Conservation (phyloP, 1,284 basidiomycete genomes). For the Ganoderma leucocontextum region DNA sequence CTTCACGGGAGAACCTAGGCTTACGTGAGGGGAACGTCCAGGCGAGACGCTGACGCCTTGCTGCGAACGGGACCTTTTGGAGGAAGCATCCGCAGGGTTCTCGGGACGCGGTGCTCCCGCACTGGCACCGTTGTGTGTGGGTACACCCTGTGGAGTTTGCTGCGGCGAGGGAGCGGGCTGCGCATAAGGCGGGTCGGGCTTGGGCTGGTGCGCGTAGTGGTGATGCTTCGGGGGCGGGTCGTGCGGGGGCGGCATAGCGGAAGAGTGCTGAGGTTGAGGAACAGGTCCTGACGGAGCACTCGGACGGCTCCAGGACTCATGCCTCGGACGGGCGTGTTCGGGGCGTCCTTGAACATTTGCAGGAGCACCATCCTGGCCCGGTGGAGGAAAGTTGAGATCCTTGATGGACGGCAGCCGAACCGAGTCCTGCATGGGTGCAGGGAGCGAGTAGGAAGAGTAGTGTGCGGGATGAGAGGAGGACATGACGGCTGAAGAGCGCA, state of each 20-base stretch:
- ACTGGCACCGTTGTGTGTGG: conserved; percentile 28
- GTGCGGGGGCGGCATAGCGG: conserved; percentile 27
- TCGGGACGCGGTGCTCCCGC: conserved; percentile 30
- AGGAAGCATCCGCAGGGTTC: conserved; percentile 34
- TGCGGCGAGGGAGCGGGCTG: conserved; percentile 19
- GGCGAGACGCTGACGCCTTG: conserved; percentile 44
- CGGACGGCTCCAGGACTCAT: conserved; percentile 38
- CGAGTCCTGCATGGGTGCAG: conserved; percentile 48
- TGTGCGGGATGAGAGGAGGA: conserved; percentile 44
- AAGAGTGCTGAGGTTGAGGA: conserved; percentile 29
- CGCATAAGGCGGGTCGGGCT: conserved; percentile 33
- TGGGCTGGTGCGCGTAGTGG: conserved; percentile 25
- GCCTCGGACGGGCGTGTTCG: conserved; percentile 35
- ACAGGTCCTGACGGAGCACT: conserved; percentile 19
- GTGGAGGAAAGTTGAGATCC: conserved; percentile 65
- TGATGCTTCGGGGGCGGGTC: conserved; percentile 29
- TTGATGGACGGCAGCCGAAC: conserved; percentile 71
- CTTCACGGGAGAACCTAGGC: conserved; percentile 39
- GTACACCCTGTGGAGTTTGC: conserved; percentile 20
- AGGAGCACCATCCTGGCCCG: conserved; percentile 41
- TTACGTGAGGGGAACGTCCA: conserved; percentile 49
- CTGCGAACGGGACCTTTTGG: conserved; percentile 41
- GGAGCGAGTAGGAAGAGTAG: conserved; percentile 40
- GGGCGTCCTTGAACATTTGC: conserved; percentile 27
- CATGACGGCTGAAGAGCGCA: conserved; percentile 37